Base-by-base conservation (phyloP, 2,329 filamentous ascomycete genomes). In the Allantophomopsis lycopodina region DNA sequence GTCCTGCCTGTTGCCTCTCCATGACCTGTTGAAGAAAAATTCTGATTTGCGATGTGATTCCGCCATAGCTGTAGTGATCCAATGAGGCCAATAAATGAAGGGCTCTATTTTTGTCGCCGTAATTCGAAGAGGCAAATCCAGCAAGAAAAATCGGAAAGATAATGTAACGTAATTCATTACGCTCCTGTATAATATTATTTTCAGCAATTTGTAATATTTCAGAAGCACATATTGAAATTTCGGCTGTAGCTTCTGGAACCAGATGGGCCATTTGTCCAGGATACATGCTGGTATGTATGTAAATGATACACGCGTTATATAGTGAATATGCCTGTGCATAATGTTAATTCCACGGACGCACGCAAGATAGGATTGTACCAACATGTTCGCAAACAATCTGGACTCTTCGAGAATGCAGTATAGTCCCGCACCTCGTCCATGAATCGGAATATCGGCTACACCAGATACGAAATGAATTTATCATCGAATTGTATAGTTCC, bases 91-190 rank as follows among this genome's bases (percentile, higher is more conserved):
- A 58, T 37, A 72, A 47, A n/a, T 66, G 59, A 41, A 73, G 54
- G 2, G 65, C 65, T 46, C 60, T 56, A 39, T 57, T 55, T 48
- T 72, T 68, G 15, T 64, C 57, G 5, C 55, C 55, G 7, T 54
- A 54, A 17, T 62, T 57, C 1, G 50, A 54, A 2, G 59, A 55
- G 10, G 63, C 62, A 14, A 65, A 60, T 3, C 69, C 71, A 0
- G 69, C 66, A 42, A 75, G 61, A 48, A 75, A 73, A 0, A 73
- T 46, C 0, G 71, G 69, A 44, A 74, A 73, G 2, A 69, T 58
- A 4, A 68, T 50, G 41, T 66, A 66, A 16, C 64, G 60, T 13
- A 60, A 58, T 35, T 66, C 60, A 12, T 60, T 55, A 10, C 59
- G 58, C 4, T 55, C 55, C 2, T 53, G 51, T 14, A 56, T 54